These are phyloP conservation scores for Kurtzmaniella quercitrusa DNA, from an alignment of 1,139 yeast species.

Conservation along the genomic window DNA sequence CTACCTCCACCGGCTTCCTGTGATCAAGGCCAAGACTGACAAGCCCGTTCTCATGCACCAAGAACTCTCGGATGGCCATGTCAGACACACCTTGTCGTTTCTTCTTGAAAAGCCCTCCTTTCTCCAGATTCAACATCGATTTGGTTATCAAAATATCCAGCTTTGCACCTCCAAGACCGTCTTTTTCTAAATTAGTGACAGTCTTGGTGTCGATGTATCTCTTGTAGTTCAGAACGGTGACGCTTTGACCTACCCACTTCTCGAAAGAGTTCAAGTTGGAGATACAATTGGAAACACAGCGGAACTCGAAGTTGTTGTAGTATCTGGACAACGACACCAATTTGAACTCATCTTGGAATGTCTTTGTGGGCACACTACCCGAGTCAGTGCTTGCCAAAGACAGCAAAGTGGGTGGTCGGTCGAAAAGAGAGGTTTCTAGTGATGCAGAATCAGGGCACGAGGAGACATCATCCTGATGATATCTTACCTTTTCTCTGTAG, in stretches of 20 bases:
- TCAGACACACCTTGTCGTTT: not conserved
- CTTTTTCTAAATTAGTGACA: not conserved
- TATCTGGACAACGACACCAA: constrained; percentile 22
- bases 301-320: constrained; percentile 27
- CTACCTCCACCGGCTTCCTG: not conserved
- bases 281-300: constrained; percentile 35
- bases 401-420: constrained; percentile 4
- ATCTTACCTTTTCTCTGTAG: not conserved
- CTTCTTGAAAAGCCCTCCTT: constrained; percentile 2
- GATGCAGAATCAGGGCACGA: constrained; percentile 5
- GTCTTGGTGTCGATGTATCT: constrained; percentile 15
- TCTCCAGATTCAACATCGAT: not conserved
- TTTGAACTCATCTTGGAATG: constrained; percentile 15
- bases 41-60: constrained; percentile 32
- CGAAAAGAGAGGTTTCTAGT: constrained; percentile 6
- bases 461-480: not conserved
- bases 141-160: not conserved
- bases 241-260: constrained; percentile 30
- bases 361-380: constrained; percentile 2
- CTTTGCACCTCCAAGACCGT: not conserved
- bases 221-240: constrained; percentile 30
- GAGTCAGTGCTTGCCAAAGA: constrained; percentile 5
- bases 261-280: constrained; percentile 39
- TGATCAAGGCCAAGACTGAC: constrained; percentile 17
- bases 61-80: constrained; percentile 18